Evolutionary conservation across 1,284 basidiomycete genomes (phyloP).

Genomic region (Meira miltonrushii): DNA sequence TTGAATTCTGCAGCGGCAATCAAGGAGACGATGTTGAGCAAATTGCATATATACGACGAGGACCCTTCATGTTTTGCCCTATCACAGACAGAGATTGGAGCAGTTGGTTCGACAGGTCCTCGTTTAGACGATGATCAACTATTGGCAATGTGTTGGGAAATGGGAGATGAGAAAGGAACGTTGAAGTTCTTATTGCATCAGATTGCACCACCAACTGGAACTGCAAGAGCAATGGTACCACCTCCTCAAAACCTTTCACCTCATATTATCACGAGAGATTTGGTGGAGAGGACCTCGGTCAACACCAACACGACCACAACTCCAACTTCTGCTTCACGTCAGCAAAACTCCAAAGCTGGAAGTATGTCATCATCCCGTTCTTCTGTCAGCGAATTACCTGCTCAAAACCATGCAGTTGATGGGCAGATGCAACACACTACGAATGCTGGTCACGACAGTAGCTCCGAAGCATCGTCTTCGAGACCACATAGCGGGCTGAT

Average conservation of each 20-base stretch:
- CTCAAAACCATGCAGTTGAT: conserved; percentile 6
- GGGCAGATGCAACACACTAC: conserved; percentile 6
- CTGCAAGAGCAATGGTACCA: conserved; percentile 29
- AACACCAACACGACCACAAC: conserved; percentile 14
- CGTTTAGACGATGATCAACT: conserved; percentile 47
- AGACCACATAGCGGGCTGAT: conserved; percentile 27
- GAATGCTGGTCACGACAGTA: conserved; percentile 11
- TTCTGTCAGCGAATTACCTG: conserved; percentile 31
- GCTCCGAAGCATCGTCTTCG: conserved; percentile 15
- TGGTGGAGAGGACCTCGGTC: conserved; percentile 13
- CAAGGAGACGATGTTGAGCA: conserved; percentile 47
- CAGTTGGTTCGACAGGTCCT: conserved; percentile 33
- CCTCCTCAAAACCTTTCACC: conserved; percentile 18
- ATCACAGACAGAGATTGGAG: conserved; percentile 49
- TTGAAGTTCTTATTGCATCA: conserved; percentile 49
- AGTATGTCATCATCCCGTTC: conserved; percentile 34
- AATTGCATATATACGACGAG: conserved; percentile 40
- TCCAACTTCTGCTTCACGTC: conserved; percentile 5
- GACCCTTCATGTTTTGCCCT: conserved; percentile 33
- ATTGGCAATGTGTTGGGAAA: conserved; percentile 45
- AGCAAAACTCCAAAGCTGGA: conserved; percentile 20
- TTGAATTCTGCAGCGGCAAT: conserved; percentile 43
- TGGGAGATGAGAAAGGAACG: conserved; percentile 48
- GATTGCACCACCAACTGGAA: conserved; percentile 23
- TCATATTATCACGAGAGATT: conserved; percentile 1